Conservation (phyloP, 2,329 filamentous ascomycete species). For the Sarocladium oryzae region DNA sequence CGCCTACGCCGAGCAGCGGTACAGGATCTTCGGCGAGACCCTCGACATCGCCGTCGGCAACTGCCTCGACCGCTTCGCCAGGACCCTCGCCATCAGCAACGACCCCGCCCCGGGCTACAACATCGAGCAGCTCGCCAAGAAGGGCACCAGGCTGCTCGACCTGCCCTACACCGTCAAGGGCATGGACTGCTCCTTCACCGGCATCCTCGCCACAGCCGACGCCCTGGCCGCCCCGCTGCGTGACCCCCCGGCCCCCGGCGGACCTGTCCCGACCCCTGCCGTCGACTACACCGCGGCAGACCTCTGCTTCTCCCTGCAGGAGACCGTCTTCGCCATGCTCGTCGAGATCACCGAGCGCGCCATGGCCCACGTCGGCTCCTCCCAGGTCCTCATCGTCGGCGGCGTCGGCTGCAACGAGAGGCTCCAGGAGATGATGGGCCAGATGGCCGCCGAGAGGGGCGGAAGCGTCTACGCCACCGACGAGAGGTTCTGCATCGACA, state of each 20-base stretch:
- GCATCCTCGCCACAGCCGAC: constrained; percentile 81
- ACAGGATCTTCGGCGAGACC: constrained; percentile 96
- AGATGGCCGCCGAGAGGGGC: constrained; percentile 83
- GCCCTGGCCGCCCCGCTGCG: constrained; percentile 64
- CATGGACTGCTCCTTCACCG: constrained; percentile 96
- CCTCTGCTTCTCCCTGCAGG: constrained; percentile 89
- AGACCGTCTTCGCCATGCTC: constrained; percentile 93
- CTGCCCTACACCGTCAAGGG: constrained; percentile 95
- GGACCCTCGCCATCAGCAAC: constrained; percentile 85
- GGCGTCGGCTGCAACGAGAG: constrained; percentile 94
- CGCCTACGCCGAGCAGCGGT: constrained; percentile 87
- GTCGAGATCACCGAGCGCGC: constrained; percentile 97
- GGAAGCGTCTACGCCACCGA: constrained; percentile 93
- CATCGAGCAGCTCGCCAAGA: constrained; percentile 82
- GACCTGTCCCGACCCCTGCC: background rate
- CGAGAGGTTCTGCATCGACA: constrained; percentile 97
- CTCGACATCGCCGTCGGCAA: constrained; percentile 97
- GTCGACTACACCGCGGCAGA: constrained; percentile 65
- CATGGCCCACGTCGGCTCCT: constrained; percentile 93
- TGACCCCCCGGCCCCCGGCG: too few species aligned
- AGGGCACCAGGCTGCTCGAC: constrained; percentile 66
- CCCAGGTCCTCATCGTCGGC: constrained; percentile 88
- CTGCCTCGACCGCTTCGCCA: constrained; percentile 91
- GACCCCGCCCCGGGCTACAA: constrained; percentile 97
- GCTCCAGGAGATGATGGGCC: constrained; percentile 96